These are phyloP conservation scores for Pseudogymnoascus sp. DNA, from an alignment of 2,329 filamentous ascomycete genomes.

Conservation along the genomic window DNA sequence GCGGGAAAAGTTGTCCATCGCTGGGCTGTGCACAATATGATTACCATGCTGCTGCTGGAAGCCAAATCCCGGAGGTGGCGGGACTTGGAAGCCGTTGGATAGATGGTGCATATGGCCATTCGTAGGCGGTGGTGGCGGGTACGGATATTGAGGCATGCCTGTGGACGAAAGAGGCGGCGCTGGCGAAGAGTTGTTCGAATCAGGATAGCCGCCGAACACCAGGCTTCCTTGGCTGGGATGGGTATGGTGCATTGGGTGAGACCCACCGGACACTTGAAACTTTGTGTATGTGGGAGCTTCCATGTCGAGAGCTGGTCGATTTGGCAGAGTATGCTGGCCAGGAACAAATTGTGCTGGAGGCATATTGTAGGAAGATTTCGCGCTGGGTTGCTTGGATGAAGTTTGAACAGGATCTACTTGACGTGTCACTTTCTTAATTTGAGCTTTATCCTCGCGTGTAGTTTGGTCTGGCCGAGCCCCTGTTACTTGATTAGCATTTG, in stretches of 20 bases:
- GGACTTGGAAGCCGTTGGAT: conserved; percentile 21
- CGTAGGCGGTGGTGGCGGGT: conserved; percentile 20
- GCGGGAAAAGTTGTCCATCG: not conserved
- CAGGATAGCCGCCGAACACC: conserved; percentile 46
- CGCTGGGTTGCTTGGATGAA: conserved; percentile 19
- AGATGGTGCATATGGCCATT: conserved; percentile 23
- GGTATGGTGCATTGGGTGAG: conserved; percentile 38
- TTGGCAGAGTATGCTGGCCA: conserved; percentile 16
- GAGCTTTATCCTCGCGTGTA: not conserved
- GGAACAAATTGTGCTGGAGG: conserved; percentile 32
- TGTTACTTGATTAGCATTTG: not conserved
- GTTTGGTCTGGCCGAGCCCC: not conserved
- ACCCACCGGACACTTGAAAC: conserved; percentile 14
- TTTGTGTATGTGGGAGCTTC: conserved; percentile 17
- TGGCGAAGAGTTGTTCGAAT: conserved; percentile 50
- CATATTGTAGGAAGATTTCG: conserved; percentile 33
- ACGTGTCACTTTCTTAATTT: conserved; percentile 6
- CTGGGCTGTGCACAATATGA: conserved; percentile 4
- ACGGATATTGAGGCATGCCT: conserved; percentile 30
- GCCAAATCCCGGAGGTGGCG: conserved; percentile 7
- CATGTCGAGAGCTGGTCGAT: conserved; percentile 14
- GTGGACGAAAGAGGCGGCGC: conserved; percentile 42
- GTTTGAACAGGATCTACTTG: conserved; percentile 1
- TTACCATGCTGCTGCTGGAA: not conserved
- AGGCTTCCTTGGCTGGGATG: conserved; percentile 48